Evolutionary conservation across 2,329 filamentous ascomycete species (phyloP), one percentile per base, ranked within the genome.

Genomic region (Akanthomyces dipterigenus): DNA sequence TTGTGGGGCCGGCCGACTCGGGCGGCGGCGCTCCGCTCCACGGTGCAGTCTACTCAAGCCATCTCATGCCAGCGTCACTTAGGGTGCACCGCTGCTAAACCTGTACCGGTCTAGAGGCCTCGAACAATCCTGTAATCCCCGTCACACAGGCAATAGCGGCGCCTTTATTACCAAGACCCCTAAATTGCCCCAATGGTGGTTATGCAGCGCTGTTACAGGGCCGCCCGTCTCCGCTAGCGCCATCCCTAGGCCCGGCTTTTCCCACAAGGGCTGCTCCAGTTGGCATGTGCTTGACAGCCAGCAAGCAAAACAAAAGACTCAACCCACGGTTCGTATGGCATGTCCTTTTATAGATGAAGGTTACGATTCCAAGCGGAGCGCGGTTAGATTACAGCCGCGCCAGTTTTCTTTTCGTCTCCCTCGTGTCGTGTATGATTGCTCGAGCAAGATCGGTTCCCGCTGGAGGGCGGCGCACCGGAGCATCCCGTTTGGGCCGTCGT

Each of bases 1-100:
- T 63, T 65, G 66, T 65, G 71, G 68, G 65, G 64, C 65, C 42
- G 53, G 60, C 53, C 53, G 45, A 42, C 43, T 61, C 57, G 57
- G 49, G 22, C 38, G 22, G 36, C 56, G 38, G 38, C 36, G 40
- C 45, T 46, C 55, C 45, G 43, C n/a, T 7, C n/a, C 34, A 49
- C 8, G 42, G 28, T 48, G n/a, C 40, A n/a, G n/a, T n/a, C n/a
- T n/a, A n/a, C n/a, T n/a, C n/a, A n/a, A n/a, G n/a, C n/a, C n/a
- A n/a, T n/a, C n/a, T n/a, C n/a, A n/a, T n/a, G n/a, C n/a, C n/a
- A n/a, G n/a, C n/a, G n/a, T n/a, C n/a, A n/a, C n/a, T n/a, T n/a
- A n/a, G n/a, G n/a, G n/a, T n/a, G n/a, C 28, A 28, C 16, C 18
- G n/a, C 31, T 38, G 36, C 36, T 38, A 38, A 38, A 3, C 36